Evolutionary conservation across 129 eudicot species (phyloP).

Genomic region (Tagetes patula): DNA sequence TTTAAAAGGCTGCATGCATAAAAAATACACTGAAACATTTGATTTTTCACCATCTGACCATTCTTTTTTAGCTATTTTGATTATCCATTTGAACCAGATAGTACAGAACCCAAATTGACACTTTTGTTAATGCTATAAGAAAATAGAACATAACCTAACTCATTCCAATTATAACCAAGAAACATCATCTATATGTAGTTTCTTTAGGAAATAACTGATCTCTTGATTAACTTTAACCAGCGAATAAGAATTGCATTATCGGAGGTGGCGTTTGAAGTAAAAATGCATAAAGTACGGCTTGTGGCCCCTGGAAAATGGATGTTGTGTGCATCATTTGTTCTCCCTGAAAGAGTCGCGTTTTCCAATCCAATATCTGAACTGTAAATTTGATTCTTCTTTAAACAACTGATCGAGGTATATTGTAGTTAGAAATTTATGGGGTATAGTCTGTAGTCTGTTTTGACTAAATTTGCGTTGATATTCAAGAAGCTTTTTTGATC

Average conservation of each 20-base stretch:
- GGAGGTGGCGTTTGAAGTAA: conserved; percentile 72
- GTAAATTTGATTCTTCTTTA: neutral
- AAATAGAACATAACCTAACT: neutral
- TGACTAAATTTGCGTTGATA: neutral
- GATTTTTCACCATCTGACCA: neutral
- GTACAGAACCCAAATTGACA: neutral
- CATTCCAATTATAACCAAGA: neutral
- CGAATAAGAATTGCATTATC: conserved; percentile 74
- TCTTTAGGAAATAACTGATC: neutral
- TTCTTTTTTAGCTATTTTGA: neutral
- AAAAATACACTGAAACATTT: too few species aligned
- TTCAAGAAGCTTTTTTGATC: neutral
- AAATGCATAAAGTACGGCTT: conserved; percentile 80
- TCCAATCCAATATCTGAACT: conserved; percentile 30
- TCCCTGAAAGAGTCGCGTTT: conserved; percentile 69
- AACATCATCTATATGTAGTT: neutral
- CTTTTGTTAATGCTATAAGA: neutral
- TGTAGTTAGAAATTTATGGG: conserved; percentile 10
- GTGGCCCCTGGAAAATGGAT: conserved; percentile 99
- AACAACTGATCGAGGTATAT: conserved; percentile 6
- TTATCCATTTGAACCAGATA: neutral
- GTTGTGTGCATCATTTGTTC: conserved; percentile 90
- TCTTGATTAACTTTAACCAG: conserved; percentile 33
- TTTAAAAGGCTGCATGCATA: neutral
- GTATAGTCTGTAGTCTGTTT: neutral